Conservation (phyloP, 805 yeast genomes). For the Ogataea saltuana region DNA sequence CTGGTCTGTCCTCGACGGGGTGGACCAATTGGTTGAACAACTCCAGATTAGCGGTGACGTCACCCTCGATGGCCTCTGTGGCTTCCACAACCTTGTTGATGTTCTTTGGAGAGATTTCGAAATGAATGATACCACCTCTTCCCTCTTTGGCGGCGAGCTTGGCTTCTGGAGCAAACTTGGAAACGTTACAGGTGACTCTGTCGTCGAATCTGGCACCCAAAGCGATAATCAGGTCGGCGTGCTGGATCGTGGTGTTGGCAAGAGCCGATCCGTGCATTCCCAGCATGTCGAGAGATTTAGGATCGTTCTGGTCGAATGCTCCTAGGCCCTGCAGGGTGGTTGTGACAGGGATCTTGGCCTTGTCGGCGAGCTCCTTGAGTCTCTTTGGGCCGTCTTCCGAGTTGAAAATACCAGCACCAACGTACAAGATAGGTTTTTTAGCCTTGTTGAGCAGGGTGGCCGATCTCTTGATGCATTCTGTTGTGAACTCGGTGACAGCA, state of each 20-base stretch:
- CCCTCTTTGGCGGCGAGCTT: conserved; percentile 82
- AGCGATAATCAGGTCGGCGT: conserved; percentile 90
- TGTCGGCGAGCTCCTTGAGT: conserved; percentile 82
- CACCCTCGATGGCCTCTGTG: conserved; percentile 96
- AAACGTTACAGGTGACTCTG: conserved; percentile 87
- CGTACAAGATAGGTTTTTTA: conserved; percentile 85
- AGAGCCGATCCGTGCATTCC: conserved; percentile 98
- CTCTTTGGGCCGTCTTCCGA: conserved; percentile 76
- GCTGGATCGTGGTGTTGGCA: conserved; percentile 92
- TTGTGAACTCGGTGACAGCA: conserved; percentile 72
- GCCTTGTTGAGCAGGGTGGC: conserved; percentile 79
- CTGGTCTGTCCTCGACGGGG: conserved; percentile 64
- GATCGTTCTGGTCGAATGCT: conserved; percentile 88
- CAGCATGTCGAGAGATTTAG: conserved; percentile 89
- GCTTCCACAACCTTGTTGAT: conserved; percentile 97
- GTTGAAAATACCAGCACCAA: conserved; percentile 87
- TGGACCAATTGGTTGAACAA: conserved; percentile 70
- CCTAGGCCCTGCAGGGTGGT: conserved; percentile 95
- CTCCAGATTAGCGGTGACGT: conserved; percentile 77
- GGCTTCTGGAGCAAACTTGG: conserved; percentile 93
- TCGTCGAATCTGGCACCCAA: conserved; percentile 98
- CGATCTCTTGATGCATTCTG: conserved; percentile 71
- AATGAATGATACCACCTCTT: conserved; percentile 95
- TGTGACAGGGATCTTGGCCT: conserved; percentile 93
- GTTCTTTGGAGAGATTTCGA: conserved; percentile 94